These are phyloP conservation scores for Lasiodiplodia hormozganensis DNA, from an alignment of 2,329 filamentous ascomycete species.

Conservation along the genomic window DNA sequence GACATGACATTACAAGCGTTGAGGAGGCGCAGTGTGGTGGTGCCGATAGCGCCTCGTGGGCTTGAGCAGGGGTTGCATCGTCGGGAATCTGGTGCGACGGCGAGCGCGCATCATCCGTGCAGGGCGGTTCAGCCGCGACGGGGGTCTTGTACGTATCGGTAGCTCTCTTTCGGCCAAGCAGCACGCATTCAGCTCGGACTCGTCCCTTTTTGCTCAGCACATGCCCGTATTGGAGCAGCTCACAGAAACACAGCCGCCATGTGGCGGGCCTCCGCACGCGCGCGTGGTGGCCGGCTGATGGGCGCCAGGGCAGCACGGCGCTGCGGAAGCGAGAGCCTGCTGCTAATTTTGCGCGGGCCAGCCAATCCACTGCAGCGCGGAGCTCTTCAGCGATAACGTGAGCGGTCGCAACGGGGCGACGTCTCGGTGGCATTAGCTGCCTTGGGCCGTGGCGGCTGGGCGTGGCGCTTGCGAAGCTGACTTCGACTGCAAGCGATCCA, in stretches of 20 bases:
- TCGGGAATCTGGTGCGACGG: conserved; percentile 28
- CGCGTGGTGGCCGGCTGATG: conserved; percentile 15
- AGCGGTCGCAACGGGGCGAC: conserved; percentile 17
- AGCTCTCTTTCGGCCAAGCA: conserved; percentile 34
- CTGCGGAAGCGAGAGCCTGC: conserved; percentile 23
- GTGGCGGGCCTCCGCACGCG: conserved; percentile 18
- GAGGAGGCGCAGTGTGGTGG: conserved; percentile 7
- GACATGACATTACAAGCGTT: conserved; percentile 5
- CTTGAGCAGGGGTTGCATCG: background rate
- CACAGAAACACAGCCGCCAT: conserved; percentile 22
- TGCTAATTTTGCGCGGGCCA: conserved; percentile 29
- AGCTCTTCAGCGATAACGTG: conserved; percentile 28
- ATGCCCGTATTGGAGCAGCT: conserved; percentile 22
- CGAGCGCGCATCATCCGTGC: conserved; percentile 38
- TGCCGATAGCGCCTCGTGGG: background rate
- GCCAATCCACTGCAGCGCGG: conserved; percentile 23
- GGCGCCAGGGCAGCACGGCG: conserved; percentile 16
- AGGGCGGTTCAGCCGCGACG: conserved; percentile 41
- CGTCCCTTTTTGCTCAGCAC: conserved; percentile 34
- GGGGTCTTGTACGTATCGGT: conserved; percentile 42
- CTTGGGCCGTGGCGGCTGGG: conserved; percentile 26
- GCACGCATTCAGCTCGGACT: conserved; percentile 32
- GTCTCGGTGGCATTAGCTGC: conserved; percentile 22
- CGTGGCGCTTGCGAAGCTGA: conserved; percentile 25
- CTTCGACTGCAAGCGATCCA: conserved; percentile 25